Evolutionary conservation across 441 rosid genomes (phyloP).

Genomic region (Capsella rubella): DNA sequence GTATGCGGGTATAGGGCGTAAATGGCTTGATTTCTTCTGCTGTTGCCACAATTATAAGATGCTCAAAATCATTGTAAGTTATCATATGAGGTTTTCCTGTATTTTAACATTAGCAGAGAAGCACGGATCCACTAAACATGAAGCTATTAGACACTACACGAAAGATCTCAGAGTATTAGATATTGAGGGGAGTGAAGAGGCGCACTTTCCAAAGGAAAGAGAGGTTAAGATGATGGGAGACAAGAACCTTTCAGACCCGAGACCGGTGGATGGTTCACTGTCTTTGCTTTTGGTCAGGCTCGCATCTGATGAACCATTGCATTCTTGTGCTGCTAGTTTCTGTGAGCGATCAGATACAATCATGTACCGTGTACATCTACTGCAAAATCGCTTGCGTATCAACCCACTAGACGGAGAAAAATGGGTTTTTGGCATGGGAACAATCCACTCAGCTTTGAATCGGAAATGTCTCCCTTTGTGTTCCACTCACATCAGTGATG

Average conservation of each 20-base stretch:
- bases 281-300: constrained; percentile 73
- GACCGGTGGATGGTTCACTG: constrained; percentile 80
- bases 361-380: constrained; percentile 62
- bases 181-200: constrained; percentile 58
- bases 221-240: constrained; percentile 95
- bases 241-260: constrained; percentile 74
- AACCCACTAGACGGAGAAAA: constrained; percentile 56
- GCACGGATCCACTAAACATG: constrained; percentile 87
- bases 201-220: constrained; percentile 75
- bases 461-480: constrained; percentile 74
- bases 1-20: constrained; percentile 89
- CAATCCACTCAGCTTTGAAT: constrained; percentile 64
- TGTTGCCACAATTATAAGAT: constrained; percentile 86
- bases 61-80: constrained; percentile 79
- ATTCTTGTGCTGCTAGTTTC: constrained; percentile 73
- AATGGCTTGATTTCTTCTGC: constrained; percentile 92
- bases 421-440: constrained; percentile 70
- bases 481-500: constrained; percentile 63
- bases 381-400: constrained; percentile 55
- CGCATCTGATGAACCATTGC: constrained; percentile 65
- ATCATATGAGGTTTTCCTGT: constrained; percentile 91
- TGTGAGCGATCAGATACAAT: constrained; percentile 66
- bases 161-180: constrained; percentile 74
- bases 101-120: constrained; percentile 86
- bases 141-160: constrained; percentile 77